Base-by-base conservation (phyloP, 495 filamentous ascomycete species). In the Aspergillus indologenus region DNA sequence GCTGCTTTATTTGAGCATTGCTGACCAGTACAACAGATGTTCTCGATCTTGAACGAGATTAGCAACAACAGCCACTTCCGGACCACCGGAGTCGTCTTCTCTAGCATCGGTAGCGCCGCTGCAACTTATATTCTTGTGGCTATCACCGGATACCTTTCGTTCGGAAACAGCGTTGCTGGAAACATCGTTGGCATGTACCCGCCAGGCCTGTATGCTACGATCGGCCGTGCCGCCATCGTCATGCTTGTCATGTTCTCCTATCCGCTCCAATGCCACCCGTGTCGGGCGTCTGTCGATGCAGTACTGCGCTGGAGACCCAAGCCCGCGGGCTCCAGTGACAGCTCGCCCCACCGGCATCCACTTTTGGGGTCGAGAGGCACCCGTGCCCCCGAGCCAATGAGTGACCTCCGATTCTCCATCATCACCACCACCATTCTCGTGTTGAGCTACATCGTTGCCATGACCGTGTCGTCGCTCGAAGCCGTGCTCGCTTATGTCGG, bases 211-310 rank as follows among this genome's bases (percentile, higher is more conserved):
- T 83, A 85, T 26, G 92, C 93, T 7, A 98, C 92, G 5, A 93
- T 98, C 60, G 94, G 90, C 52, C 90, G 92, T 61, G 90, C 90
- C 8, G 95, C 94, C 49, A 98, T 98, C 65, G 94, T 98, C 58
- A 82, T 97, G 65, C 86, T 98, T 9, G 95, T 98, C 59, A 91
- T 96, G 80, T 98, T 98, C 73, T 96, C 91, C 22, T 94, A 97
- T 60, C 95, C 94, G 7, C 81, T 98, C 3, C 94, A 98, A 75
- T 85, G 94, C 46, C 94, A 98, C 73, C 94, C 94, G 2, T 97
- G 93, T 72, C 83, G 94, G 54, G 94, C 94, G 11, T 95, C 90
- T 7, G 81, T 97, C 53, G 92, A 97, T 66, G 94, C 95, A 1
- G 89, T 96, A 15, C 71, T 96, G 20, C 91, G 89, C 74, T 98